A percentile compares a stretch with the other conserved stretches of the same genome.
phyloP scores from a whole-genome alignment of 305 asterid genomes.

The Rubia tinctorum region DNA sequence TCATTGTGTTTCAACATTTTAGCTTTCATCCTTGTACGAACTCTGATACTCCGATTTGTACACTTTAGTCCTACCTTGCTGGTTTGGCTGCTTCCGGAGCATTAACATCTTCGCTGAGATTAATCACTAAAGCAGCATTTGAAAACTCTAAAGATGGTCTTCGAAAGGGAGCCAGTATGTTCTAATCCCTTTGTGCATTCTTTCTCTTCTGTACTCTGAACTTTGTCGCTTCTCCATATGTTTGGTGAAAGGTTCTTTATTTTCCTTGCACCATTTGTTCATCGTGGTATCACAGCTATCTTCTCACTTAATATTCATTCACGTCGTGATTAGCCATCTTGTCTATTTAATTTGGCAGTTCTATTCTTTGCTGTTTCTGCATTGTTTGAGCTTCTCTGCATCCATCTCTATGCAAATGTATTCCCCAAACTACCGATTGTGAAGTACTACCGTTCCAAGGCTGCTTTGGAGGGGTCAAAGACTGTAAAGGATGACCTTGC shows the following conservation, averaged over 20 bases:
- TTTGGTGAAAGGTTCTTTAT: not conserved
- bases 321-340: not conserved
- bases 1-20: no score
- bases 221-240: no score
- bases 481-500: constrained; percentile 46
- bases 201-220: no score
- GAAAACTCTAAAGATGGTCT: constrained; percentile 34
- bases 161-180: constrained; percentile 46
- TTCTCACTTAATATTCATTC: no score
- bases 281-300: no score
- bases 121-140: constrained; percentile 45
- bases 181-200: no score
- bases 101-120: constrained; percentile 41
- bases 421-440: constrained; percentile 44
- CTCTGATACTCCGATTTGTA: not conserved
- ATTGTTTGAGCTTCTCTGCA: constrained; percentile 40
- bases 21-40: not conserved
- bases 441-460: constrained; percentile 40
- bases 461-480: constrained; percentile 47
- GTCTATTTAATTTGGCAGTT: constrained; percentile 26
- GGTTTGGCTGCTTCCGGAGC: constrained; percentile 48
- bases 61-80: constrained; percentile 39
- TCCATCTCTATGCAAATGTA: constrained; percentile 37
- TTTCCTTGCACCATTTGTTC: no score
- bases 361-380: constrained; percentile 37